These are phyloP conservation scores for Paraconiothyrium sp. DNA, from an alignment of 2,329 filamentous ascomycete species.

Conservation along the genomic window DNA sequence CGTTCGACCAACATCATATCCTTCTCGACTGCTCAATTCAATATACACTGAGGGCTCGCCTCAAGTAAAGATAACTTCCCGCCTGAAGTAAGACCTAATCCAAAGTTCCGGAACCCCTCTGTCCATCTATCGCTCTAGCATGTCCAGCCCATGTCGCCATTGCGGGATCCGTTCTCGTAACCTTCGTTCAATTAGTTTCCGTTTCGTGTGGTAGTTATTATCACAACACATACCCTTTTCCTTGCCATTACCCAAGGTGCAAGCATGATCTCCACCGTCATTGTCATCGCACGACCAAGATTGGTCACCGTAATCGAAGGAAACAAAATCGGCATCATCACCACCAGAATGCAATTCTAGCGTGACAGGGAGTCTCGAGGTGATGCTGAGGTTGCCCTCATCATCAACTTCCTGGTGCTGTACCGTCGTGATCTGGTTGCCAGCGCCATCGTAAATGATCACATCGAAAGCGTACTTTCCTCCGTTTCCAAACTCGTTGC, in stretches of 20 bases:
- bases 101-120: neutral
- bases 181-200: neutral
- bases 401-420: constrained; percentile 9
- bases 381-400: neutral
- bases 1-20: too few species aligned
- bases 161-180: neutral
- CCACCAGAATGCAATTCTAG: neutral
- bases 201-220: neutral
- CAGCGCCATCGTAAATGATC: constrained; percentile 7
- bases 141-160: neutral
- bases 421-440: constrained; percentile 1
- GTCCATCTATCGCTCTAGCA: neutral
- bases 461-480: constrained; percentile 5
- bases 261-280: neutral
- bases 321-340: neutral
- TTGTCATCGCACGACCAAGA: neutral
- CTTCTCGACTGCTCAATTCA: too few species aligned
- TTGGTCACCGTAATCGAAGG: neutral
- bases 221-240: neutral
- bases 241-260: constrained; percentile 1
- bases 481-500: constrained; percentile 2
- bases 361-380: neutral
- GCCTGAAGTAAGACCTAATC: too few species aligned
- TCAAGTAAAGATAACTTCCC: too few species aligned
- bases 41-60: too few species aligned